Evolutionary conservation across 495 filamentous ascomycete genomes (phyloP), one percentile per base, ranked within the genome.

Genomic region (Penicillium bovifimosum): DNA sequence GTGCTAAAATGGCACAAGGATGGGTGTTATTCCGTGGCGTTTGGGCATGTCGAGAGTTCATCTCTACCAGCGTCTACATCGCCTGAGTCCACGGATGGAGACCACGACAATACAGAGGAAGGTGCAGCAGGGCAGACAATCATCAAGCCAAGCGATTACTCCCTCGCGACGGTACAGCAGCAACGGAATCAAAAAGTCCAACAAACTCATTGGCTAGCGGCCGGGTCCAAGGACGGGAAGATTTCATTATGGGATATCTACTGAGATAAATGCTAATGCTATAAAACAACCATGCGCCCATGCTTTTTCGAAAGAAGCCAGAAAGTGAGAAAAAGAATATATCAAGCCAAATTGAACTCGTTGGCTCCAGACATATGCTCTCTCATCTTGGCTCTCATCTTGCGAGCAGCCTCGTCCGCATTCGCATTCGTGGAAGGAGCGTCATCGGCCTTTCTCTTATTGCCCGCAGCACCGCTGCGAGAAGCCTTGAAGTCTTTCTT

Each of bases 211-310:
- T 97, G 93, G 93, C 63, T 97, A 41, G 93, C 85, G 7, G 89
- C 82, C 5, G 93, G 95, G 3, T 86, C 87, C 48, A 98, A 97
- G 66, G 93, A 98, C 71, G 95, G 92, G 27, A 97, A 93, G 62
- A 85, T 97, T 50, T 92, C 88, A 62, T 75, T 98, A 68, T 98
- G 93, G 93, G 90, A 93, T 75, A 87, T 95, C 55, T 98, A 87
- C 76, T 96, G 66, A 79, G 52, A 60, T 53, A 52, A 60, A 63
- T 59, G 63, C 60, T 65, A 54, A 63, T 66, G 63, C 63, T 64
- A 50, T 59, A 64, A 52, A 61, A 59, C 58, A 61, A 62, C 53
- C 55, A 66, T 62, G 47, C 38, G 62, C 56, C 55, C 36, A 34
- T 41, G 46, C 53, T 59, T 54, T 58, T 66, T 56, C 54, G 53